phyloP scores from a whole-genome alignment of 768 basidiomycete genomes.

The Sporobolomyces phaffii region DNA sequence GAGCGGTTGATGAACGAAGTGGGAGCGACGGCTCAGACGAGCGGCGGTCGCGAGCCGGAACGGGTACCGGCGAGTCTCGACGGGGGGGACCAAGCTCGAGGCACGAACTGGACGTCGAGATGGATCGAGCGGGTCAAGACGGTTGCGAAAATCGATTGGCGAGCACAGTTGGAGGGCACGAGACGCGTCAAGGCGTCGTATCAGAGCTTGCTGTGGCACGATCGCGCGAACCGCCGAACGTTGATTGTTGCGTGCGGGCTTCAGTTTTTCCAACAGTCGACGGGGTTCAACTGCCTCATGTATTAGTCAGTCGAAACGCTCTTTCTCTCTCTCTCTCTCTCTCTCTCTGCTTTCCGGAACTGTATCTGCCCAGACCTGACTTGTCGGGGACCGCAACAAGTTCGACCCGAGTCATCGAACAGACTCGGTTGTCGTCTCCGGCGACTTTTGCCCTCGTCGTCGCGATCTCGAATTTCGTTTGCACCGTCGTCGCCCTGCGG shows the following conservation, averaged over 20 bases:
- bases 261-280: slow-evolving; percentile 33
- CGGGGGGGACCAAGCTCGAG: too few relatives aligned
- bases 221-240: slow-evolving; percentile 24
- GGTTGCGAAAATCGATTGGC: not conserved
- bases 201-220: slow-evolving; percentile 16
- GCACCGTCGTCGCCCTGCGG: slow-evolving; percentile 31
- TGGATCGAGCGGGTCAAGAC: not conserved
- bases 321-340: not conserved
- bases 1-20: slow-evolving; percentile 14
- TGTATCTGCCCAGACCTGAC: too few relatives aligned
- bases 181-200: too few relatives aligned
- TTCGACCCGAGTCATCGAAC: slow-evolving; percentile 31
- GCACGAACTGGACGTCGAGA: too few relatives aligned
- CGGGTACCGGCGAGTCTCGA: not conserved
- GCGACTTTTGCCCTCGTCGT: slow-evolving; percentile 33
- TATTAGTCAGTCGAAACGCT: slow-evolving; percentile 31
- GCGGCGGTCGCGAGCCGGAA: not conserved
- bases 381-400: too few relatives aligned
- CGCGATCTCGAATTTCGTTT: slow-evolving; percentile 36
- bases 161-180: too few relatives aligned
- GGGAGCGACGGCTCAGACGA: not conserved
- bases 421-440: slow-evolving; percentile 20
- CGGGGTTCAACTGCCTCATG: slow-evolving; percentile 33
- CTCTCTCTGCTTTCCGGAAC: too few relatives aligned
- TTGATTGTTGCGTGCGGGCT: slow-evolving; percentile 31